Evolutionary conservation across 2,329 filamentous ascomycete genomes (phyloP), one percentile per base, ranked within the genome.

Genomic region (Xylariales sp.): DNA sequence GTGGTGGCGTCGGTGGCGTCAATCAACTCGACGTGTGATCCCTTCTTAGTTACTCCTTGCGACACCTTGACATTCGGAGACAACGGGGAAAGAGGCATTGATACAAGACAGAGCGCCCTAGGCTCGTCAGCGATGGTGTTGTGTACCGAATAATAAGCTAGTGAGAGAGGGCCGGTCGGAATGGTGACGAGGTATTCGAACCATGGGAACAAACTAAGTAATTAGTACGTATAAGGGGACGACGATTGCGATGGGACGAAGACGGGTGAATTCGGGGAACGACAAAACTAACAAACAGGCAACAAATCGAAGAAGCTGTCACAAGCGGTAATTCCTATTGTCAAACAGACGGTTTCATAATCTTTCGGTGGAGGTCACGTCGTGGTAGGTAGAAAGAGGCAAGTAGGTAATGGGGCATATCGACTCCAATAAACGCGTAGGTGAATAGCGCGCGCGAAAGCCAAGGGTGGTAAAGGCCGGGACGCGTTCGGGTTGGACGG

Each of bases 31-130:
- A 83, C 79, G 70, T 85, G 83, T 49, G 78, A 82, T 66, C 84
- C 78, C 75, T 87, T 87, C 59, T 81, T 79, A 55, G 78, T 77
- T 34, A 76, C 77, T 23, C 76, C 71, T 58, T 85, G 82, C 30
- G 80, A 76, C 73, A 84, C 83, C 74, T 82, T 81, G 36, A 85
- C 79, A 68, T 87, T 86, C 12, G 80, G 76, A 18, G 84, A 83
- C 74, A 85, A 79, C 61, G 81, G 78, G 52, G 81, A 77, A 32
- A 87, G 78, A 74, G 85, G 81, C 85, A 86, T 87, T 67, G 75
- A 69, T 64, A 69, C 54, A 41, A 55, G 67, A 43, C 9, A 23
- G 64, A 72, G 68, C 62, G 43, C 61, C 61, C 46, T 34, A 36
- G 57, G 63, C 64, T 68, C 68, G 18, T 53, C n/a, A 9, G 54